These are phyloP conservation scores for Pulveroboletus sp. DNA, from an alignment of 768 basidiomycete genomes.

Conservation along the genomic window DNA sequence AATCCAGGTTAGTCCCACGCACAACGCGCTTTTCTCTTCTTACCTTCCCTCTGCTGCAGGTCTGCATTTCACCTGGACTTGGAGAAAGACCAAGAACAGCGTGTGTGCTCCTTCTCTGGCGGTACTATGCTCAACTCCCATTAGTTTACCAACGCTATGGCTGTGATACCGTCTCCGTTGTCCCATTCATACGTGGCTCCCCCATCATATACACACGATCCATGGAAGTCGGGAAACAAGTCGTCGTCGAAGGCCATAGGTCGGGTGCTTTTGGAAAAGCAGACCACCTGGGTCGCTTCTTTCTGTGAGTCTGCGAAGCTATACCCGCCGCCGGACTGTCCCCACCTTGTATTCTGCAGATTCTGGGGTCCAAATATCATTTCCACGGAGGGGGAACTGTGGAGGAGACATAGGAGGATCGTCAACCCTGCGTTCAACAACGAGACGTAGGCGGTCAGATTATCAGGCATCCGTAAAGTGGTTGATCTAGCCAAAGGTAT, in stretches of 20 bases:
- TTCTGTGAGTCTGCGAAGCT: conserved; percentile 14
- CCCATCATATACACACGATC: conserved; percentile 21
- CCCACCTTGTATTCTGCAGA: conserved; percentile 3
- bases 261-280: conserved; percentile 18
- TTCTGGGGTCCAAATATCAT: conserved; percentile 20
- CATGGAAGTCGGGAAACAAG: conserved; percentile 17
- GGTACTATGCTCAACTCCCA: not conserved
- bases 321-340: too few species aligned
- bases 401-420: conserved; percentile 22
- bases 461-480: not conserved
- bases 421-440: conserved; percentile 21
- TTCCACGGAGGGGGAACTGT: conserved; percentile 7
- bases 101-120: not conserved
- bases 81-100: conserved; percentile 20
- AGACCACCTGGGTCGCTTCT: conserved; percentile 4
- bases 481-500: conserved; percentile 15
- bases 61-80: conserved; percentile 18
- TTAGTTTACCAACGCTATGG: conserved; percentile 19
- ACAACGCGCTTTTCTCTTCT: not conserved
- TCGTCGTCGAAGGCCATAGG: conserved; percentile 16
- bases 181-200: conserved; percentile 16
- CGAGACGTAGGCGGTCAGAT: conserved; percentile 15
- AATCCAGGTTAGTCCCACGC: conserved; percentile 12
- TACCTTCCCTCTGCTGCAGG: conserved; percentile 4
- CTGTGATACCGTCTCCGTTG: conserved; percentile 18